phyloP scores from a whole-genome alignment of 495 filamentous ascomycete genomes.

The Amniculicola lignicola region DNA sequence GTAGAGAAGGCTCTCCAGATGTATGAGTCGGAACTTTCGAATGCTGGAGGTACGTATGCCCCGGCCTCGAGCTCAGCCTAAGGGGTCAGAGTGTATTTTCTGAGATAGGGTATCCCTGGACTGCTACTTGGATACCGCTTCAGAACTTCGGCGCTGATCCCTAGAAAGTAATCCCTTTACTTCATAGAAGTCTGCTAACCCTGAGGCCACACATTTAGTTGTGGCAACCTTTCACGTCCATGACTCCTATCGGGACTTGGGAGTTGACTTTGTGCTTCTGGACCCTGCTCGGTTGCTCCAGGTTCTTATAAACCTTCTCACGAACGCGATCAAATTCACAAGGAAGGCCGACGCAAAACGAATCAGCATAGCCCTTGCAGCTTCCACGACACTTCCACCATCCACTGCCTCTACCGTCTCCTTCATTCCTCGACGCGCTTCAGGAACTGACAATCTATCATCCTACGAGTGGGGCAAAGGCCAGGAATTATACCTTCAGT shows the following conservation, averaged over 20 bases:
- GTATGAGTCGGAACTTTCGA: slow-evolving; percentile 27
- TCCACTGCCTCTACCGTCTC: neutral
- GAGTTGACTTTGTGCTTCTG: slow-evolving; percentile 19
- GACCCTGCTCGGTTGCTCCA: slow-evolving; percentile 34
- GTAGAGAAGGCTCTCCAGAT: slow-evolving; percentile 28
- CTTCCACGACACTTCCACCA: slow-evolving; percentile 2
- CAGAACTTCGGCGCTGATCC: no score
- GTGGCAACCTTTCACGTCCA: slow-evolving; percentile 23
- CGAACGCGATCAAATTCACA: slow-evolving; percentile 81
- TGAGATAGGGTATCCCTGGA: no score
- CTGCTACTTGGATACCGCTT: no score
- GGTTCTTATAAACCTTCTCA: slow-evolving; percentile 65
- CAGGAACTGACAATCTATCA: slow-evolving; percentile 27
- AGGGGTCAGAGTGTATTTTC: no score
- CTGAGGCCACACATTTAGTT: no score
- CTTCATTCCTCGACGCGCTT: neutral
- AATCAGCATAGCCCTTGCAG: slow-evolving; percentile 21
- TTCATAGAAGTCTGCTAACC: no score
- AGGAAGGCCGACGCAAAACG: neutral
- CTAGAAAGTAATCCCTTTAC: no score
- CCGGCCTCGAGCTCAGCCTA: no score
- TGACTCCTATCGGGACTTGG: slow-evolving; percentile 10
- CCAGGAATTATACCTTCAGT: slow-evolving; percentile 31
- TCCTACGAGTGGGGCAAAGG: slow-evolving; percentile 35
- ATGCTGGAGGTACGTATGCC: slow-evolving; percentile 20